Base-by-base conservation (phyloP, 208 protist genomes). In the Leishmania mexicana region DNA sequence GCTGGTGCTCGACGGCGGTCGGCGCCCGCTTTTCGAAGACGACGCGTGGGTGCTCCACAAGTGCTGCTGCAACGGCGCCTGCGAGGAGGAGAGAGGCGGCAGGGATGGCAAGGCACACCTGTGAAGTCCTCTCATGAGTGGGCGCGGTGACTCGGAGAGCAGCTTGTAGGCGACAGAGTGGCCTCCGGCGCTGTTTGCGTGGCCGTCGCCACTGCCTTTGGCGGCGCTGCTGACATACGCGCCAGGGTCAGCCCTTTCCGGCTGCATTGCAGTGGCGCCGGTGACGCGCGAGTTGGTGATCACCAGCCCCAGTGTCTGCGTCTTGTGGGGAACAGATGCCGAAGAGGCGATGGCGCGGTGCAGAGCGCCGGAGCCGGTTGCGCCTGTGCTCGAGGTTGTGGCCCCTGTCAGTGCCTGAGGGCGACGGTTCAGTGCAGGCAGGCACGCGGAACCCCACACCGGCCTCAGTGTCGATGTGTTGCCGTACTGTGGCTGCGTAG, bases 231-330 rank as follows among this genome's bases (percentile, higher is more conserved):
- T 40, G 4, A 6, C 13, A 68, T 68, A 2, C 15, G 31, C 28
- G 13, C 68, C 40, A 2, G 68, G 17, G 1, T 19, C 68, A 21
- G 5, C 40, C 11, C 42, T 49, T 31, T 73, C 68, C 40, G 40
- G 21, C 68, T 51, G 68, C 40, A 28, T 42, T 17, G 73, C 53
- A 62, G 42, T 31, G n/a, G 17, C 73, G 53, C 53, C 31, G 31
- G 51, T 21, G 35, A 17, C 42, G 60, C 31, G 40, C 40, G 75
- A 45, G 54, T 79, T 79, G 58, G 58, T 70, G 75, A 67, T 42
- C 58, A 53, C 53, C 35, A 67, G 21, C 28, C 28, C 58, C 35
- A 53, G 28, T n/a, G 40, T 49, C 19, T 15, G 31, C 13, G 42
- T 49, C 57, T 51, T 70, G 31, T 49, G 3, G 28, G 60, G 57